These are phyloP conservation scores for Alopecurus myosuroides DNA, from an alignment of 176 grass and related monocot species.

Conservation along the genomic window DNA sequence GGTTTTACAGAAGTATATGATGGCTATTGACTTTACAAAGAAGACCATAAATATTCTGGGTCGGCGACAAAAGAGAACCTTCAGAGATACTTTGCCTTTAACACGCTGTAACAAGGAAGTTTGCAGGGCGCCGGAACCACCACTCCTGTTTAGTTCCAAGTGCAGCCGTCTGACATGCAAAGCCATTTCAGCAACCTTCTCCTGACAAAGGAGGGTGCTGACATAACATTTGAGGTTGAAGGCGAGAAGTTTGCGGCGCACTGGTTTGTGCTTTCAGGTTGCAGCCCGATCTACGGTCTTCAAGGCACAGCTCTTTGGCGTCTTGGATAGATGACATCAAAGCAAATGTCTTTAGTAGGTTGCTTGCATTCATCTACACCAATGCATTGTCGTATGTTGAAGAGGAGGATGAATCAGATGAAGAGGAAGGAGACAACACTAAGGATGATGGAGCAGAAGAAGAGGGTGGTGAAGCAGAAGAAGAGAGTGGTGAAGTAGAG, in stretches of 20 bases:
- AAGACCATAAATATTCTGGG: not conserved
- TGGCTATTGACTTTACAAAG: not conserved
- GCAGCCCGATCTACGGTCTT: not conserved
- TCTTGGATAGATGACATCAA: not conserved
- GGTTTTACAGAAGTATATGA: not conserved
- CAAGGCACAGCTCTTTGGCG: not conserved
- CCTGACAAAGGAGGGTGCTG: not conserved
- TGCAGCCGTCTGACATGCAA: not conserved
- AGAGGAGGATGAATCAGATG: not conserved
- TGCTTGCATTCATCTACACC: not conserved
- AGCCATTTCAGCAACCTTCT: not conserved
- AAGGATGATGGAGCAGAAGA: no score
- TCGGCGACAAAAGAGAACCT: no score
- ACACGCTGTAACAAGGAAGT: not conserved
- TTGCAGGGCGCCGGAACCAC: not conserved
- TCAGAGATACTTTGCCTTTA: not conserved
- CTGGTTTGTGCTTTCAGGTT: not conserved
- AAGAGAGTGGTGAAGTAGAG: not conserved
- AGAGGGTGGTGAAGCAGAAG: no score
- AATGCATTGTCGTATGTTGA: not conserved
- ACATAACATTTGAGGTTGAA: not conserved
- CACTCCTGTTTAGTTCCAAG: no score
- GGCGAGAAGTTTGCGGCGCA: not conserved
- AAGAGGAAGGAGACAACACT: no score
- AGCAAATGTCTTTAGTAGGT: not conserved